Percentiles rank a stretch among this genome's conserved stretches.
Evolutionary conservation across 176 grass and related monocot genomes (phyloP).

Genomic region (Zoysia japonica): DNA sequence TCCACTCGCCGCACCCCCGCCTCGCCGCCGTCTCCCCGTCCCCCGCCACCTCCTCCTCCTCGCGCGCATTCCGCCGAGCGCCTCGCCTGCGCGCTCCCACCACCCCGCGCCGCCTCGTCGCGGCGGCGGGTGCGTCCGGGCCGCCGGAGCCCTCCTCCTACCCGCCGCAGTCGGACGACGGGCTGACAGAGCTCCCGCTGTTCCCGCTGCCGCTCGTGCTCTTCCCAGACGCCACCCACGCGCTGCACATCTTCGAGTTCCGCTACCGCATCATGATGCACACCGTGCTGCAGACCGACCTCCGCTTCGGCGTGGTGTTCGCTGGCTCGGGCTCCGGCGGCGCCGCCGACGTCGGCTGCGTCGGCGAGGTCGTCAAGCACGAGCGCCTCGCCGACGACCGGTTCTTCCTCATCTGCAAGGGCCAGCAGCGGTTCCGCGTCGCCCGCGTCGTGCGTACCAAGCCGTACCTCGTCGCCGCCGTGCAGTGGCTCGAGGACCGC

Average conservation of each 20-base stretch:
- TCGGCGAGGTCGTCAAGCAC: slow-evolving; percentile 97
- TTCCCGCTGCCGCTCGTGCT: slow-evolving; percentile 95
- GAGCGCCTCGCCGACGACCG: slow-evolving; percentile 91
- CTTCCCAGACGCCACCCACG: slow-evolving; percentile 75
- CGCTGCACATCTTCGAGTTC: slow-evolving; percentile 98
- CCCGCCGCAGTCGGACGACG: slow-evolving; percentile 37
- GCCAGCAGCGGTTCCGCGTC: slow-evolving; percentile 94
- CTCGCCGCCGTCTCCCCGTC: slow-evolving; percentile 23
- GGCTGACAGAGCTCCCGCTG: slow-evolving; percentile 84
- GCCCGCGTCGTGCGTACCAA: slow-evolving; percentile 65
- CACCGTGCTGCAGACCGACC: slow-evolving; percentile 86
- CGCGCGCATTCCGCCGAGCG: slow-evolving; percentile 44
- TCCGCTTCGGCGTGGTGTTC: slow-evolving; percentile 68
- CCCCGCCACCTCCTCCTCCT: slow-evolving; percentile 1
- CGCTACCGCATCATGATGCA: slow-evolving; percentile 99
- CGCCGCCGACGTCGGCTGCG: slow-evolving; percentile 76
- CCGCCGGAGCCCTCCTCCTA: slow-evolving; percentile 33
- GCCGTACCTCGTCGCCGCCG: slow-evolving; percentile 91
- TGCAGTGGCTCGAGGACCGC: slow-evolving; percentile 95
- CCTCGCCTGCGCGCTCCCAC: slow-evolving; percentile 41
- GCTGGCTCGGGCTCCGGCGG: slow-evolving; percentile 36
- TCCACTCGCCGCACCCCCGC: slow-evolving; percentile 48
- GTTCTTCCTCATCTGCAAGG: slow-evolving; percentile 99
- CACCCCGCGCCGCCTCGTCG: not conserved
- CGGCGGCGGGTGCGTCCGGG: slow-evolving; percentile 19